Conservation (phyloP, 129 eudicot genomes). For the Flaveria sonorensis region DNA sequence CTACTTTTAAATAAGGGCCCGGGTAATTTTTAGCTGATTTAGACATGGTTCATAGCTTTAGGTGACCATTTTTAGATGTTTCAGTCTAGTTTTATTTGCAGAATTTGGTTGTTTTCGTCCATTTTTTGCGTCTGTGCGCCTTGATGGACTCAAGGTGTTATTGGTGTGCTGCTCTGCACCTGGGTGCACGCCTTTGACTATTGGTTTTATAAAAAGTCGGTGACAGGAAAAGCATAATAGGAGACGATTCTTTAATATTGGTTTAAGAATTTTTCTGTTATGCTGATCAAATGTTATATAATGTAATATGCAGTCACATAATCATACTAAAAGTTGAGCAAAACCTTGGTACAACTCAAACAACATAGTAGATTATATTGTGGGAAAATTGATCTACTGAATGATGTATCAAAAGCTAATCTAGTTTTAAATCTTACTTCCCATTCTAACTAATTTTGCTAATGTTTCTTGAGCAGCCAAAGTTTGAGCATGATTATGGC, state of each 20-base stretch:
- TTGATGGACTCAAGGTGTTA: too few species aligned
- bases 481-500: constrained; percentile 87
- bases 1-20: too few species aligned
- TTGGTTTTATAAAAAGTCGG: neutral
- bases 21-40: too few species aligned
- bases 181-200: too few species aligned
- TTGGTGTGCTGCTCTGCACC: too few species aligned
- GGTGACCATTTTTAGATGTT: too few species aligned
- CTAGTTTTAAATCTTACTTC: constrained; percentile 65
- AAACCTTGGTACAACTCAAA: constrained; percentile 26
- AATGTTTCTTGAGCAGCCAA: constrained; percentile 90
- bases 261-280: constrained; percentile 7
- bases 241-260: constrained; percentile 13
- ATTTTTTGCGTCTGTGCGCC: too few species aligned
- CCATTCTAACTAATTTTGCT: constrained; percentile 88
- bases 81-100: too few species aligned
- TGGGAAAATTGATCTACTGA: constrained; percentile 46
- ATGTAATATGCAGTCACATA: neutral
- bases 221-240: constrained; percentile 5
- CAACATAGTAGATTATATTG: constrained; percentile 37
- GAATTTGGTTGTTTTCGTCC: too few species aligned
- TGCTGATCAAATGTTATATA: constrained; percentile 21
- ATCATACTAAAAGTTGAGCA: constrained; percentile 4
- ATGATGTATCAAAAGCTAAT: constrained; percentile 19
- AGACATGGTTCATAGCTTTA: too few species aligned